Evolutionary conservation across 495 filamentous ascomycete species (phyloP).

Genomic region (Tuber umbilicatum): DNA sequence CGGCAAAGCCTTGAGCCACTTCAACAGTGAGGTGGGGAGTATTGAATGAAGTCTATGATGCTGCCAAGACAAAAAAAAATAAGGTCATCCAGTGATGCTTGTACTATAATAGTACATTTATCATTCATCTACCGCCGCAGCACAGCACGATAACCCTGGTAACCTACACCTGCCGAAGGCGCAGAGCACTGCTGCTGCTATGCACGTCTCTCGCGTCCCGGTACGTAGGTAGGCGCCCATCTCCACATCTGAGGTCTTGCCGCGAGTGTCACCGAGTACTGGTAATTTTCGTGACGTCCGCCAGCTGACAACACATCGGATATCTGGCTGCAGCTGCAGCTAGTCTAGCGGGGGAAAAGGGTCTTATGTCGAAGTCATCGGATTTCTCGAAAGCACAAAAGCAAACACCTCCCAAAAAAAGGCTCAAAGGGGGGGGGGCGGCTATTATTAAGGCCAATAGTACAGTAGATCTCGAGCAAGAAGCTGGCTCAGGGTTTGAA

Average conservation of each 20-base stretch:
- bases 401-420: neutral
- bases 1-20: constrained; percentile 12
- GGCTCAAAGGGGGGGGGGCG: neutral
- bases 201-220: constrained; percentile 15
- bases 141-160: neutral
- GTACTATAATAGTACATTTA: neutral
- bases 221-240: constrained; percentile 20
- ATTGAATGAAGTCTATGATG: neutral
- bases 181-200: constrained; percentile 6
- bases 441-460: neutral
- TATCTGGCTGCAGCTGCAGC: constrained; percentile 14
- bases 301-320: constrained; percentile 34
- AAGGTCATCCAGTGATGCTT: constrained; percentile 7
- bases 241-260: constrained; percentile 23
- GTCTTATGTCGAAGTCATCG: constrained; percentile 1
- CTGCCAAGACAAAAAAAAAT: constrained; percentile 13
- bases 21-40: constrained; percentile 10
- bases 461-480: neutral
- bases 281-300: constrained; percentile 21
- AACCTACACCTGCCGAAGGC: neutral
- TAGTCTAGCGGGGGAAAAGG: neutral
- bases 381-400: neutral
- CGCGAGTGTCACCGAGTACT: constrained; percentile 15
- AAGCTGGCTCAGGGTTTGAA: neutral
- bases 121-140: neutral